Evolutionary conservation across 1,284 basidiomycete species (phyloP), one percentile per base, ranked within the genome.

Genomic region (Pyrrhoderma lamaoense): DNA sequence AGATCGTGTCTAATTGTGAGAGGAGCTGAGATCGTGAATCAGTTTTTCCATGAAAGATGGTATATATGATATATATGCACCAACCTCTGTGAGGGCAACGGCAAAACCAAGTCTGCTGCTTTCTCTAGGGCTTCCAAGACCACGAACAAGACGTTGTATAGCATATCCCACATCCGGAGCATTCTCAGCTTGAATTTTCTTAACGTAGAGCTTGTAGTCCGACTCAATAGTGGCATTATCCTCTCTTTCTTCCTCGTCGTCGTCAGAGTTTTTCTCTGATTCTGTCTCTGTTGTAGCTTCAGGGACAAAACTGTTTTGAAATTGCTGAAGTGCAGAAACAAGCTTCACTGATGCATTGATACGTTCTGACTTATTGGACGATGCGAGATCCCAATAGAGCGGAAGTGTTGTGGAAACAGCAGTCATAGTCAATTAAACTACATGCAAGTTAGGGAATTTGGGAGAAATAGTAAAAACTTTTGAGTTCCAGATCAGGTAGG

Each of bases 371-470:
- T 82, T 89, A 35, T 79, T 81, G 2, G 80, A 73, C 2, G 89
- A 91, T n/a, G 93, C 93, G 44, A 97, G 75, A 65, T 93, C 76
- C 93, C 93, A 97, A 76, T 93, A 97, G 45, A 96, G 78, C 35
- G 90, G 87, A 49, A 97, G 79, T 31, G 87, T 92, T 35, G 86
- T 89, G 34, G 84, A 77, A 86, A 89, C 90, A 44, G 47, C 59
- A 55, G 62, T 44, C 62, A 47, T 52, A 25, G 14, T 19, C 21
- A 27, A 35, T 31, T 11, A 31, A 31, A 31, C 27, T 31, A 31
- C 27, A 31, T 31, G 27, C 27, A 31, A 31, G 27, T 5, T 31
- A 5, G 11, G 11, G 27, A 31, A 11, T 5, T 31, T 31, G 11
- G 11, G 27, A 31, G 27, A 31, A 31, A 31, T 31, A 11, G 5